Base-by-base conservation (phyloP, 1,284 basidiomycete species). In the Agaricales sp. region DNA sequence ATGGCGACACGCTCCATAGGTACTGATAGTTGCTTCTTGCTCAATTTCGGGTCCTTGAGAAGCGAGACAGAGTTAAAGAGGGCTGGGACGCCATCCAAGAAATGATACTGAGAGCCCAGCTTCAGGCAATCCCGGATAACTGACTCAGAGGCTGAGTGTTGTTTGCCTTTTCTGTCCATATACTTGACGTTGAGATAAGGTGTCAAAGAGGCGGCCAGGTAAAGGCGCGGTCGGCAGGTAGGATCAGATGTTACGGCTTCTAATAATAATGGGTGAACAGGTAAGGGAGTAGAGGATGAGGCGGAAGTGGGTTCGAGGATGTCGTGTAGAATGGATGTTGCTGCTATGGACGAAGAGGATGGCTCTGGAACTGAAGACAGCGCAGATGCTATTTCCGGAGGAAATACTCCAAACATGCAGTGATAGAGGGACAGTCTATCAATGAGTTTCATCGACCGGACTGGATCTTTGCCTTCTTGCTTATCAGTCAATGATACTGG, bases 51-150 rank as follows among this genome's bases (percentile, higher is more conserved):
- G 30, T 64, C 63, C 48, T 61, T 62, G 13, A 88, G 57, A 11
- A 77, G 43, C 1, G 71, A 64, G 0, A 75, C 70, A 0, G 83
- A 80, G 1, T 68, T 59, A 57, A 88, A 90, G 1, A 93, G 69
- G 2, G 75, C 67, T 0, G 86, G 79, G 23, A 92, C 79, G 3
- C 86, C 84, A 56, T 85, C 80, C 3, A 84, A 63, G 55, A 81
- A 88, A 55, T 90, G 84, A 52, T 85, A 79, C 54, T 90, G 87
- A 20, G 77, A 75, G 6, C 91, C 91, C 21, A 92, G 73, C 68
- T 92, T 95, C 52, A 95, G 65, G 4, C 85, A 86, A 49, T 94
- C 88, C 38, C 85, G 74, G 38, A 95, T 76, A 25, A 85, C 79
- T n/a, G 77, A 76, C 47, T 87, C 80, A 1, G 82, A 73, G 0